These are phyloP conservation scores for Martensiomyces pterosporus DNA, from an alignment of 192 early-diverging fungal genomes.

Conservation along the genomic window DNA sequence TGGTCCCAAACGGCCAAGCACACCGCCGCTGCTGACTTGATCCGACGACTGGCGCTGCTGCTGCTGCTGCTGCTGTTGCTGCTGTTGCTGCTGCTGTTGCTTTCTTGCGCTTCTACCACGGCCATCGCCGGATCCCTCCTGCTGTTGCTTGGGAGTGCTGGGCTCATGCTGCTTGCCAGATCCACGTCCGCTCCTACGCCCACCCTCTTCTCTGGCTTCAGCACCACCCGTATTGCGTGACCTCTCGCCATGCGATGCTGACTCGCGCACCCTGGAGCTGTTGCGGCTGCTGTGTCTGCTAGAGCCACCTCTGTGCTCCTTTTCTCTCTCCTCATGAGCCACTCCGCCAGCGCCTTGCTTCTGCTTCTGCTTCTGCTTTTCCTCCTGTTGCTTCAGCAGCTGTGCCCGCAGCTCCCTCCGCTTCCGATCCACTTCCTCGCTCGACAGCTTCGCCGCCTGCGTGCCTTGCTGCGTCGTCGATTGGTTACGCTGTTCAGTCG, in stretches of 20 bases:
- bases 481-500: background rate
- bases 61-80: conserved; percentile 16
- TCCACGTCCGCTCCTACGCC: background rate
- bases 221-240: background rate
- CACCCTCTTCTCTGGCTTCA: background rate
- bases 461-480: background rate
- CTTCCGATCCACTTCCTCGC: conserved; percentile 32
- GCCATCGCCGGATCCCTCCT: too few species aligned
- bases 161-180: background rate
- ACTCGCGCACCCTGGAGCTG: background rate
- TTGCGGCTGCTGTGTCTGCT: conserved; percentile 16
- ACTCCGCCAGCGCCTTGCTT: background rate
- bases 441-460: conserved; percentile 15
- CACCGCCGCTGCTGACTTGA: conserved; percentile 6
- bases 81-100: conserved; percentile 5
- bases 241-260: too few species aligned
- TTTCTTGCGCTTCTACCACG: too few species aligned
- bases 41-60: conserved; percentile 10
- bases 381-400: conserved; percentile 37
- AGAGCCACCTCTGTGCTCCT: conserved; percentile 5
- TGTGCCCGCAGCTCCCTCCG: conserved; percentile 42
- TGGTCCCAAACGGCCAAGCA: too few species aligned
- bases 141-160: background rate
- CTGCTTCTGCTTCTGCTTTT: conserved; percentile 28
- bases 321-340: conserved; percentile 1